These are phyloP conservation scores for Nicotiana obtusifolia DNA, from an alignment of 257 asterid species.

Conservation along the genomic window DNA sequence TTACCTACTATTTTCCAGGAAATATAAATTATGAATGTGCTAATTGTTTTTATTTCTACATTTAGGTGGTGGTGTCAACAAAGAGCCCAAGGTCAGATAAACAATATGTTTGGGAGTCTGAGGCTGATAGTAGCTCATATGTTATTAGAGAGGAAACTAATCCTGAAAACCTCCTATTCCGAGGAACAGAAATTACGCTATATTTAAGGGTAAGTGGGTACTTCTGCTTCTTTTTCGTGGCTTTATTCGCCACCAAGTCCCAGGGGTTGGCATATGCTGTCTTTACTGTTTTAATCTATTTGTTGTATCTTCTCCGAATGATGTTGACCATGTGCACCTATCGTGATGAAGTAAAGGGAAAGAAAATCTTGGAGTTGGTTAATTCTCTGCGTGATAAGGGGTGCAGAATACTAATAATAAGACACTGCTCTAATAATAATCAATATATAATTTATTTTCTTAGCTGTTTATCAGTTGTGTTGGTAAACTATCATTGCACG, in stretches of 20 bases:
- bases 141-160: conserved; percentile 75
- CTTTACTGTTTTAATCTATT: not conserved
- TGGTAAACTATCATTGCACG: not conserved
- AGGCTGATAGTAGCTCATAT: conserved; percentile 88
- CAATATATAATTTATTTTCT: not conserved
- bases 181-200: conserved; percentile 94
- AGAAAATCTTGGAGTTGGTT: no score
- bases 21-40: conserved; percentile 5
- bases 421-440: not conserved
- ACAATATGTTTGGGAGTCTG: conserved; percentile 91
- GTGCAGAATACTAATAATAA: not conserved
- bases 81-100: conserved; percentile 95
- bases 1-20: no score
- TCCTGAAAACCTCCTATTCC: conserved; percentile 52
- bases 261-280: not conserved
- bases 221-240: not conserved
- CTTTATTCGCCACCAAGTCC: not conserved
- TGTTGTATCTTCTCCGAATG: not conserved
- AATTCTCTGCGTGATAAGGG: not conserved
- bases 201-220: conserved; percentile 57
- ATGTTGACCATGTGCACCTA: not conserved
- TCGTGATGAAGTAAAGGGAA: not conserved
- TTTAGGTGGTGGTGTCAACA: conserved; percentile 82
- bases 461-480: not conserved
- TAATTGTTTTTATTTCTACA: not conserved